These are phyloP conservation scores for Oenanthe sinensis DNA, from an alignment of 129 eudicot species.

Conservation along the genomic window DNA sequence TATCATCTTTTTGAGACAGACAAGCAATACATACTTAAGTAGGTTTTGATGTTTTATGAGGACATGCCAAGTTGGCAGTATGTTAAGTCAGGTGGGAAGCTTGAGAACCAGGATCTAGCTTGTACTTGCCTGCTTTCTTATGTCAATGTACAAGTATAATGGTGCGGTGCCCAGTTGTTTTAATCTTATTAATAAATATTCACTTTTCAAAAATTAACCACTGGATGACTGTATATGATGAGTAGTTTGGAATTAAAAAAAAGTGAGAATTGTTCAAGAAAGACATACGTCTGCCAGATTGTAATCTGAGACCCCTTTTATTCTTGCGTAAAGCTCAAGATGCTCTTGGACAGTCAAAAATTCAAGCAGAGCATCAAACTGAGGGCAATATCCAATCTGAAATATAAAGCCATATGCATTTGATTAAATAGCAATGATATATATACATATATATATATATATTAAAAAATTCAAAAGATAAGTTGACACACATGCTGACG, in stretches of 20 bases:
- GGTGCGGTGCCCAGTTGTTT: not conserved
- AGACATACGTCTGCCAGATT: conserved; percentile 59
- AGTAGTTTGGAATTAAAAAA: not conserved
- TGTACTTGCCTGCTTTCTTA: not conserved
- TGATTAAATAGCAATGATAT: not conserved
- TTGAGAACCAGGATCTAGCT: not conserved
- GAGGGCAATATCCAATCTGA: conserved; percentile 98
- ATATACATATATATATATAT: not conserved
- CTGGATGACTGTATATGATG: not conserved
- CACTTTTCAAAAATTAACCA: not conserved
- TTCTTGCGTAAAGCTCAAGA: conserved; percentile 91
- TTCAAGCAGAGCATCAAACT: conserved; percentile 91
- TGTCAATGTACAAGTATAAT: not conserved
- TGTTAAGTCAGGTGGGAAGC: not conserved
- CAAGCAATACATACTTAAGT: not conserved
- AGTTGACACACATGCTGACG: conserved; percentile 57
- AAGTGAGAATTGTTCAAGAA: conserved; percentile 3
- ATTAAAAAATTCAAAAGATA: not conserved
- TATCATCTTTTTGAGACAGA: not conserved
- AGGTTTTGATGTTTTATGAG: not conserved
- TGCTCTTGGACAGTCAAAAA: conserved; percentile 75
- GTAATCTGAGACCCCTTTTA: conserved; percentile 78
- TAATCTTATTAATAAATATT: not conserved
- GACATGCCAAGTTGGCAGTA: not conserved
- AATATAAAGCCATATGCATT: conserved; percentile 9